Percentiles rank a stretch among this genome's conserved stretches.
These are phyloP conservation scores for Lumnitzera littorea DNA, from an alignment of 345 rosid species.

Conservation along the genomic window DNA sequence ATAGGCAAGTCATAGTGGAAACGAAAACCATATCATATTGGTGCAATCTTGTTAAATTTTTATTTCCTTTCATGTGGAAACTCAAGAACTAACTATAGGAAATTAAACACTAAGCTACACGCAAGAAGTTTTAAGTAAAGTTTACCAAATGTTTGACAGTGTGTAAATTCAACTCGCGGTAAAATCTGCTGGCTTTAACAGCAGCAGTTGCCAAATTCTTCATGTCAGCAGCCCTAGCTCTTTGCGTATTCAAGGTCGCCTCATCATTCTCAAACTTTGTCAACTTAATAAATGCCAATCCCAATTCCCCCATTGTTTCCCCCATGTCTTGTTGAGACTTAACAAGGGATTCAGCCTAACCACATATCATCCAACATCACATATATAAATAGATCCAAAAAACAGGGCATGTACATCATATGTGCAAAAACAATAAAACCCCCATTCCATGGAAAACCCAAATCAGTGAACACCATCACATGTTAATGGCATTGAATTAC, in stretches of 20 bases:
- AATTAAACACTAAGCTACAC: not conserved
- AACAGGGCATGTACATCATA: not conserved
- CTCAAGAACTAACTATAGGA: too few relatives aligned
- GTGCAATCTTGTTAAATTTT: too few relatives aligned
- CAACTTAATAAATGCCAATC: slow-evolving; percentile 80
- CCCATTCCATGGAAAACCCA: not conserved
- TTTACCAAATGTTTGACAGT: slow-evolving; percentile 93
- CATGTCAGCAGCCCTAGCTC: slow-evolving; percentile 75
- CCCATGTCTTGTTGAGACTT: slow-evolving; percentile 98
- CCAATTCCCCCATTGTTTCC: slow-evolving; percentile 89
- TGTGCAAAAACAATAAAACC: not conserved
- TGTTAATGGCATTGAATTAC: slow-evolving; percentile 15
- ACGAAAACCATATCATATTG: too few relatives aligned
- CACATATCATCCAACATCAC: slow-evolving; percentile 5
- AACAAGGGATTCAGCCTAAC: slow-evolving; percentile 85
- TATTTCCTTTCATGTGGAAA: too few relatives aligned
- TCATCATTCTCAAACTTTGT: slow-evolving; percentile 93
- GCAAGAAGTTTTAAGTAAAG: not conserved
- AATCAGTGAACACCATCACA: not conserved
- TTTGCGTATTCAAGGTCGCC: slow-evolving; percentile 65
- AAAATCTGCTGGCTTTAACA: slow-evolving; percentile 94
- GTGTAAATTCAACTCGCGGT: slow-evolving; percentile 78
- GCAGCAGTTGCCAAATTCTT: slow-evolving; percentile 89
- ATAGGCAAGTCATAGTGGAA: too few relatives aligned
- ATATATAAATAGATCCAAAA: slow-evolving; percentile 1